These are phyloP conservation scores for Cyclostephanos tholiformis DNA, from an alignment of 108 stramenopile genomes.

Conservation along the genomic window DNA sequence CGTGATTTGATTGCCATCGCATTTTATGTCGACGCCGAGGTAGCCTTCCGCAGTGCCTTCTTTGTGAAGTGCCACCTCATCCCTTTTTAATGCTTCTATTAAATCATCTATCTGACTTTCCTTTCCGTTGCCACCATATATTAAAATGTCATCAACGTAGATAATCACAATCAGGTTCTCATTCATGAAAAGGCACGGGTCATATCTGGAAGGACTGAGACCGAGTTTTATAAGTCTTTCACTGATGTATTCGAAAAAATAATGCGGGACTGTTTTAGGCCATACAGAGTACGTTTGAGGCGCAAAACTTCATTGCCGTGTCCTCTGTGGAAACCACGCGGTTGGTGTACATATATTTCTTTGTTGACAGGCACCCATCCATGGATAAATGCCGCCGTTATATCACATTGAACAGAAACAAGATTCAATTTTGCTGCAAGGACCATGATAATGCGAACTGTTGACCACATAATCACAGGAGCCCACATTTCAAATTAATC, in stretches of 20 bases:
- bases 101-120: too few species aligned
- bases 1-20: not conserved
- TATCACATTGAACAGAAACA: constrained; percentile 22
- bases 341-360: constrained; percentile 45
- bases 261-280: constrained; percentile 1
- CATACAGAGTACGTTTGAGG: constrained; percentile 7
- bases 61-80: too few species aligned
- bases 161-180: constrained; percentile 35
- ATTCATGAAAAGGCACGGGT: constrained; percentile 53
- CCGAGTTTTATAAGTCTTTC: constrained; percentile 31
- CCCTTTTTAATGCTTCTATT: too few species aligned
- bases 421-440: constrained; percentile 4
- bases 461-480: constrained; percentile 54
- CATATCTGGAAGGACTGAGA: constrained; percentile 43
- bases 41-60: constrained; percentile 22
- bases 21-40: constrained; percentile 17
- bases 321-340: constrained; percentile 30
- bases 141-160: constrained; percentile 31
- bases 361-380: constrained; percentile 31
- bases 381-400: constrained; percentile 55
- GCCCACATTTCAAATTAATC: constrained; percentile 44
- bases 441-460: constrained; percentile 36
- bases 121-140: not conserved
- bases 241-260: constrained; percentile 19
- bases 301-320: not conserved